Percentiles rank a stretch among this genome's conserved stretches.
Conservation (phyloP, 768 basidiomycete genomes). For the Hebeloma cylindrosporum region DNA sequence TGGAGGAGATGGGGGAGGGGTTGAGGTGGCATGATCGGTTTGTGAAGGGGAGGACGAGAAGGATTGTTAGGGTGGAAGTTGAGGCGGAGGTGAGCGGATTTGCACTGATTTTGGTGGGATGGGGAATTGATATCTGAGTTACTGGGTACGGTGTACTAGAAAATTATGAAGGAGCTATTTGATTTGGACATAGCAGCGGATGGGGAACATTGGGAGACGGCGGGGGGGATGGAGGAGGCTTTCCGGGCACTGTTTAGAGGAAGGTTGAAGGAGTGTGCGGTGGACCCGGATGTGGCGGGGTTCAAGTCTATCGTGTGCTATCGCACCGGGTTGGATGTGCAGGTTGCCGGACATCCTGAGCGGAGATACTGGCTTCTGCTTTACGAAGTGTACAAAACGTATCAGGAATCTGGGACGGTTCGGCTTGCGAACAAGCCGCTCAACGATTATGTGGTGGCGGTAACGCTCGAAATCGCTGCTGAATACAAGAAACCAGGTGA, state of each 20-base stretch:
- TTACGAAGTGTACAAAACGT: slow-evolving; percentile 35
- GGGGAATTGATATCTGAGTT: background rate
- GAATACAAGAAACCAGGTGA: slow-evolving; percentile 59
- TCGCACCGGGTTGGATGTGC: slow-evolving; percentile 68
- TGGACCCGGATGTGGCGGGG: slow-evolving; percentile 51
- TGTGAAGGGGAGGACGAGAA: slow-evolving; percentile 48
- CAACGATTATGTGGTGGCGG: slow-evolving; percentile 66
- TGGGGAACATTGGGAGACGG: slow-evolving; percentile 13
- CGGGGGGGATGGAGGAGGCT: slow-evolving; percentile 14
- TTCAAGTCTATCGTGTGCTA: slow-evolving; percentile 83
- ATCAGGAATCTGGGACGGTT: slow-evolving; percentile 37
- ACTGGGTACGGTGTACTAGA: slow-evolving; percentile 19
- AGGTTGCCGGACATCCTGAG: slow-evolving; percentile 24
- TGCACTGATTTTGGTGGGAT: slow-evolving; percentile 8
- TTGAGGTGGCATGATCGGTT: slow-evolving; percentile 65
- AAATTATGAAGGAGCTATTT: slow-evolving; percentile 32
- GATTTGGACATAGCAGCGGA: too few species aligned
- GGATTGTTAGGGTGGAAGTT: slow-evolving; percentile 69
- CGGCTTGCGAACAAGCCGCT: slow-evolving; percentile 60
- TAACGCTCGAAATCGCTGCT: slow-evolving; percentile 53
- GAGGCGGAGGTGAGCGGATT: slow-evolving; percentile 60
- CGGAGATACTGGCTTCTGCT: slow-evolving; percentile 29
- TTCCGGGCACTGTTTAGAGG: slow-evolving; percentile 33
- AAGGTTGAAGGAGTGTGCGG: slow-evolving; percentile 37
- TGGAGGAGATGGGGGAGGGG: slow-evolving; percentile 45